Base-by-base conservation (phyloP, 1,139 yeast species). In the Taphrina sp. region DNA sequence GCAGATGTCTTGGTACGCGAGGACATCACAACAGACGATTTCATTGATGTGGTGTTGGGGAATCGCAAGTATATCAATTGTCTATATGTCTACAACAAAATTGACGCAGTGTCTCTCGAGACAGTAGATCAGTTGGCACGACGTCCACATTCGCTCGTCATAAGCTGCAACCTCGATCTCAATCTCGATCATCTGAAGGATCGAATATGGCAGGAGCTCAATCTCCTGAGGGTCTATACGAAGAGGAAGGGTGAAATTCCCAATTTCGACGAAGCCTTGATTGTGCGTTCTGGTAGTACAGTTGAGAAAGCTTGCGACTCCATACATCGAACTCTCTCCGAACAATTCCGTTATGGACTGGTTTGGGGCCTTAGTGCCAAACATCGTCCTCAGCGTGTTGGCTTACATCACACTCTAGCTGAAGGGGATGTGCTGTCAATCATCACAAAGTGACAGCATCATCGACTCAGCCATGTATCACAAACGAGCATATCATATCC, bases 281-380 rank as follows among this genome's bases (percentile, higher is more conserved):
- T 92, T 54, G 95, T 92, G 7, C 77, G 97, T 64, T 78, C 76
- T 59, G 64, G 82, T 59, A 84, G 95, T 19, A 76, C 94, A 1
- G 80, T 90, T 52, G 89, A 83, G 63, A 89, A 83, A 64, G 89
- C 92, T 8, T 92, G 98, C 74, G 94, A 92, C 67, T 78, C 94
- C 10, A 84, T 92, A 61, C 98, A 92, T 68, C 78, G 95, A 64
- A 96, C 90, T 64, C 85, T 92, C 77, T 89, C 89, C 66, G 82
- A 85, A 64, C 88, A 86, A 67, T 92, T 92, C 74, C 86, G 89
- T 67, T 88, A 89, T 68, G 97, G 97, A 0, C 72, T 89, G 65
- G 96, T 92, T 8, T 92, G 97, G 97, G 98, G 98, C 0, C 82
- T 90, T 0, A 84, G 95, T 53, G 86, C 96, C 4, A 92, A 92